Evolutionary conservation across 805 yeast species (phyloP).

Genomic region (Kodamaea fukazawae): DNA sequence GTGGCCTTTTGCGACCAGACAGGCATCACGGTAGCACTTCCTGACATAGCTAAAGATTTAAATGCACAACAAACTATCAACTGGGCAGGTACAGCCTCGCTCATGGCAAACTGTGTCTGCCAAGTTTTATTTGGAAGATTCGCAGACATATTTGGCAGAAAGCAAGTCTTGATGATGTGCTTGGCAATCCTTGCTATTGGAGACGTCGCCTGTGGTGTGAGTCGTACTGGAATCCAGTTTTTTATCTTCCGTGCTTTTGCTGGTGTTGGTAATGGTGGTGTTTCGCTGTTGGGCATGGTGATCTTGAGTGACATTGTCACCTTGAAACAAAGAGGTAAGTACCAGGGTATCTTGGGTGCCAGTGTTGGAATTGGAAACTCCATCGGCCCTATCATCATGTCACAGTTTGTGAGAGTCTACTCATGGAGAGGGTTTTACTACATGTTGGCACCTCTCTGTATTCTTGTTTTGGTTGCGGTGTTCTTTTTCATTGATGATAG

Average conservation of each 20-base stretch:
- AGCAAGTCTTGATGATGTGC: slow-evolving; percentile 39
- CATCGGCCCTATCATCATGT: slow-evolving; percentile 56
- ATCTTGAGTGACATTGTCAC: slow-evolving; percentile 54
- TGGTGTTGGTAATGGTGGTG: slow-evolving; percentile 58
- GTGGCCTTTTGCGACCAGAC: slow-evolving; percentile 50
- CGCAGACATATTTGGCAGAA: slow-evolving; percentile 56
- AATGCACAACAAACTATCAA: slow-evolving; percentile 47
- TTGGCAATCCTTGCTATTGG: slow-evolving; percentile 39
- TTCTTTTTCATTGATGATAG: slow-evolving; percentile 38
- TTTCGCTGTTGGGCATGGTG: slow-evolving; percentile 49
- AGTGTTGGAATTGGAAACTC: slow-evolving; percentile 52
- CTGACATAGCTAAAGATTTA: slow-evolving; percentile 47
- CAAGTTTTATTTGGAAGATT: slow-evolving; percentile 54
- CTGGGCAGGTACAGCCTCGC: slow-evolving; percentile 58
- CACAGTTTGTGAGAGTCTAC: slow-evolving; percentile 43
- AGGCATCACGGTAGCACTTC: slow-evolving; percentile 46
- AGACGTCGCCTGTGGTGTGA: slow-evolving; percentile 52
- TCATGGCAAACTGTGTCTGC: slow-evolving; percentile 50
- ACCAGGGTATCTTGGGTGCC: slow-evolving; percentile 54
- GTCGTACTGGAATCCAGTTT: slow-evolving; percentile 47
- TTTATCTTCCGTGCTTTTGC: slow-evolving; percentile 53
- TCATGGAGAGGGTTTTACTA: slow-evolving; percentile 57
- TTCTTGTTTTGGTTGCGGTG: slow-evolving; percentile 28
- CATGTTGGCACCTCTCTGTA: slow-evolving; percentile 42
- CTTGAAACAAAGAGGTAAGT: slow-evolving; percentile 52